phyloP scores from a whole-genome alignment of 1,284 basidiomycete species.

The Malassezia furfur region DNA sequence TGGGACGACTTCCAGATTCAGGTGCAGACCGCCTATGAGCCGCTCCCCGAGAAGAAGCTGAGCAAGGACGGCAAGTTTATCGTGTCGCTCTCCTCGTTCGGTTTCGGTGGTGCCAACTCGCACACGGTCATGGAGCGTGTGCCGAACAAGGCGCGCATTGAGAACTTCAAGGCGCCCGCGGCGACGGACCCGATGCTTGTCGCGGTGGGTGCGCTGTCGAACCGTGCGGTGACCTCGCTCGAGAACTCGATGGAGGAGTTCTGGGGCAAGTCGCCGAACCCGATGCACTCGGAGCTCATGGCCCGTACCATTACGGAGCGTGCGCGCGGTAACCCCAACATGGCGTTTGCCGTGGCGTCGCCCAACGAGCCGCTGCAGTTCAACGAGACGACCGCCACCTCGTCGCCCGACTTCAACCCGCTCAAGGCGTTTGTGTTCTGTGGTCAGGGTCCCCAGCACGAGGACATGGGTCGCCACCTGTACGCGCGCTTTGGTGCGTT shows the following conservation, averaged over 20 bases:
- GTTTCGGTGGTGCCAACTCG: conserved; percentile 24
- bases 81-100: conserved; percentile 18
- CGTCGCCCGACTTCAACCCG: conserved; percentile 19
- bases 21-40: conserved; percentile 14
- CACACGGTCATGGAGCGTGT: conserved; percentile 22
- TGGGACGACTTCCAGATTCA: conserved; percentile 20
- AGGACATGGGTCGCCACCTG: conserved; percentile 21
- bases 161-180: neutral
- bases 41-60: conserved; percentile 13
- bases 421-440: conserved; percentile 20
- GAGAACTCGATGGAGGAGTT: conserved; percentile 1
- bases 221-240: conserved; percentile 18
- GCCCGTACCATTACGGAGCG: conserved; percentile 19
- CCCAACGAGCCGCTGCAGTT: conserved; percentile 8
- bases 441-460: conserved; percentile 26
- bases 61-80: conserved; percentile 18
- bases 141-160: conserved; percentile 1
- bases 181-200: conserved; percentile 15
- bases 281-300: conserved; percentile 7
- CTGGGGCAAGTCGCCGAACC: conserved; percentile 6
- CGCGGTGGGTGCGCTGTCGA: conserved; percentile 16
- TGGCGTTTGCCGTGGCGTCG: conserved; percentile 13
- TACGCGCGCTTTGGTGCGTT: conserved; percentile 18
- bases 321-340: conserved; percentile 17
- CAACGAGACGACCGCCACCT: conserved; percentile 11